Conservation (phyloP, 345 rosid species). For the thale cress (Arabidopsis thaliana) region DNA sequence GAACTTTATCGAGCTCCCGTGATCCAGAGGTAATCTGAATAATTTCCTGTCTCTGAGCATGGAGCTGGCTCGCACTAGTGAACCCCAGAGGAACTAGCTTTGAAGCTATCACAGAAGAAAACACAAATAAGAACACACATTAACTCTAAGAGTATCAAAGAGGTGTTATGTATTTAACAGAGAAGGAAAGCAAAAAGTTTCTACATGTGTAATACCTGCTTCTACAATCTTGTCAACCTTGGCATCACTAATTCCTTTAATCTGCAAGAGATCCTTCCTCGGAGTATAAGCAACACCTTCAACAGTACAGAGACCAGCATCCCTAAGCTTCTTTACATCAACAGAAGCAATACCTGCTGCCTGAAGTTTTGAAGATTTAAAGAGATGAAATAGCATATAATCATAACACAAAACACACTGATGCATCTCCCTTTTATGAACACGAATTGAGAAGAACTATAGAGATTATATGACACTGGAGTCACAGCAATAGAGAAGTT, state of each 20-base stretch:
- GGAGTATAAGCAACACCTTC: conserved; percentile 91
- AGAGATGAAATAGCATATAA: conserved; percentile 29
- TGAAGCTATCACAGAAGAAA: conserved; percentile 63
- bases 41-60: conserved; percentile 91
- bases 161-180: background rate
- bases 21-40: conserved; percentile 98
- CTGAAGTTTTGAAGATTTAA: conserved; percentile 48
- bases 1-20: conserved; percentile 89
- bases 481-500: background rate
- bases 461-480: background rate
- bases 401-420: background rate
- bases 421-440: background rate
- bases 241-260: conserved; percentile 96
- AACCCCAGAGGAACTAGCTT: conserved; percentile 92
- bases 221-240: conserved; percentile 93
- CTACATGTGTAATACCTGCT: conserved; percentile 62
- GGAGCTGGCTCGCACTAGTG: conserved; percentile 90
- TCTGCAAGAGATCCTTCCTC: conserved; percentile 94
- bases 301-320: conserved; percentile 92
- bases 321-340: conserved; percentile 91
- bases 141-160: conserved; percentile 9
- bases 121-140: conserved; percentile 2
- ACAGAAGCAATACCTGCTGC: conserved; percentile 85
- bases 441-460: conserved; percentile 1
- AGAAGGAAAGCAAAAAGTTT: background rate